Evolutionary conservation across 176 grass and related monocot species (phyloP).

Genomic region (Secale cereale): DNA sequence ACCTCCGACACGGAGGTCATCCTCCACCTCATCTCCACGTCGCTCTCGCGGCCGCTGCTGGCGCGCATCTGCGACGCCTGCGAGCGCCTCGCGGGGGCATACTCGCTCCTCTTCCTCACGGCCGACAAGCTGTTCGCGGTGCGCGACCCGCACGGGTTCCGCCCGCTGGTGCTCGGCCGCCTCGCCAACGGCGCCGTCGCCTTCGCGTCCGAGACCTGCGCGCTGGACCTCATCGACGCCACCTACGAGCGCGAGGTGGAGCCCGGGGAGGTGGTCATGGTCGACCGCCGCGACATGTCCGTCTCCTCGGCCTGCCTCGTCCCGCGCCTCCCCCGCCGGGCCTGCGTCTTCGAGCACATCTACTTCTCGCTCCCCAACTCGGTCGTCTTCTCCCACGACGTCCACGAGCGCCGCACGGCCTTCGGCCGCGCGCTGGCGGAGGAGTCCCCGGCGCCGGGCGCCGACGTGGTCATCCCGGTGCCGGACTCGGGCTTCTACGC

Average conservation of each 20-base stretch:
- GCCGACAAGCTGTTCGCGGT: slow-evolving; percentile 64
- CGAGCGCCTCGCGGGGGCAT: slow-evolving; percentile 52
- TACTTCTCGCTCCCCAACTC: slow-evolving; percentile 79
- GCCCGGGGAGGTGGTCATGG: slow-evolving; percentile 64
- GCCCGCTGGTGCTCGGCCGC: slow-evolving; percentile 73
- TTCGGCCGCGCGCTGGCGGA: slow-evolving; percentile 65
- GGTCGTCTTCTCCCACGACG: slow-evolving; percentile 57
- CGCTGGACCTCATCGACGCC: slow-evolving; percentile 78
- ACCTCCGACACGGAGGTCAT: slow-evolving; percentile 76
- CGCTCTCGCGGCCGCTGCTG: slow-evolving; percentile 53
- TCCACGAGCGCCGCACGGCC: slow-evolving; percentile 64
- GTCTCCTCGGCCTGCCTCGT: slow-evolving; percentile 47
- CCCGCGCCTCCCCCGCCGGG: slow-evolving; percentile 33
- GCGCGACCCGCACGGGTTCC: slow-evolving; percentile 75
- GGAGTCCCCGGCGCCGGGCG: slow-evolving; percentile 43
- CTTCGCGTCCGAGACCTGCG: slow-evolving; percentile 81
- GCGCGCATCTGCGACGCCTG: slow-evolving; percentile 60
- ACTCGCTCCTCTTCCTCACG: slow-evolving; percentile 66
- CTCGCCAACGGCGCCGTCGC: slow-evolving; percentile 52
- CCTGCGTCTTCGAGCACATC: slow-evolving; percentile 78
- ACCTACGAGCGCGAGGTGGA: slow-evolving; percentile 71
- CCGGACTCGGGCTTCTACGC: slow-evolving; percentile 74
- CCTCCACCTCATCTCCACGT: slow-evolving; percentile 70
- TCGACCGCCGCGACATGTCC: slow-evolving; percentile 65
- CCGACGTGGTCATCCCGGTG: slow-evolving; percentile 72